Conservation (phyloP, 2,329 filamentous ascomycete species). For the Fusarium sp. region DNA sequence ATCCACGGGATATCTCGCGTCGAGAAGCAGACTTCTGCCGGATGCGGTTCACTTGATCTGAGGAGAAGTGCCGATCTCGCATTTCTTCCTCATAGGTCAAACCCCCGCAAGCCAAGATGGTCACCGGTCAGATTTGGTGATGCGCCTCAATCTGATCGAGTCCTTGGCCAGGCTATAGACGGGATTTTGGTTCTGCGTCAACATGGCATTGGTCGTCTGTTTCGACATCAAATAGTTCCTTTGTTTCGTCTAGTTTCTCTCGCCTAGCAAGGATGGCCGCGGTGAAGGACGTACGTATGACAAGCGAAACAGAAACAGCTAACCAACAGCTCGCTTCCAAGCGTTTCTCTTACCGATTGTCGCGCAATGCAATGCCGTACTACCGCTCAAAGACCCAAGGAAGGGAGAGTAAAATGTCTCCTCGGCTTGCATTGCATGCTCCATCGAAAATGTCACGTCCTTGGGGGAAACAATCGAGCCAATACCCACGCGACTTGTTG, state of each 20-base stretch:
- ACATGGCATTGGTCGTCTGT: not conserved
- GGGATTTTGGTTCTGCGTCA: not conserved
- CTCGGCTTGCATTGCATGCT: conserved; percentile 32
- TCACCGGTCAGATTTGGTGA: conserved; percentile 11
- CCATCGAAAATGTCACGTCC: conserved; percentile 24
- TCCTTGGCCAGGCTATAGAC: not conserved
- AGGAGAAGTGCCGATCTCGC: conserved; percentile 34
- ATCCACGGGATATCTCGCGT: not conserved
- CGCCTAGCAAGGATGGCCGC: not conserved
- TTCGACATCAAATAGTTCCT: not conserved
- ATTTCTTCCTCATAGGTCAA: conserved; percentile 20
- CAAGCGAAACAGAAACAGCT: not conserved
- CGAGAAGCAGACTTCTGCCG: conserved; percentile 1
- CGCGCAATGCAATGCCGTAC: conserved; percentile 4
- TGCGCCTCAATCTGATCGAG: conserved; percentile 18
- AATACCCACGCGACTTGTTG: conserved; percentile 37
- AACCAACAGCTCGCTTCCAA: not conserved
- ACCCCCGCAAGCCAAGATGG: conserved; percentile 16
- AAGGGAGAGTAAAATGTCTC: not conserved
- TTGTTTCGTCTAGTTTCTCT: not conserved
- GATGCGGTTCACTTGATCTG: conserved; percentile 13
- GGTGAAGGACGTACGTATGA: not conserved
- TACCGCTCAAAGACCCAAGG: not conserved
- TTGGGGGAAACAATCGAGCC: conserved; percentile 37
- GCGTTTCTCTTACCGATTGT: conserved; percentile 19